Evolutionary conservation across 352 stramenopile genomes (phyloP).

Genomic region (Elongisporangium anandrum): DNA sequence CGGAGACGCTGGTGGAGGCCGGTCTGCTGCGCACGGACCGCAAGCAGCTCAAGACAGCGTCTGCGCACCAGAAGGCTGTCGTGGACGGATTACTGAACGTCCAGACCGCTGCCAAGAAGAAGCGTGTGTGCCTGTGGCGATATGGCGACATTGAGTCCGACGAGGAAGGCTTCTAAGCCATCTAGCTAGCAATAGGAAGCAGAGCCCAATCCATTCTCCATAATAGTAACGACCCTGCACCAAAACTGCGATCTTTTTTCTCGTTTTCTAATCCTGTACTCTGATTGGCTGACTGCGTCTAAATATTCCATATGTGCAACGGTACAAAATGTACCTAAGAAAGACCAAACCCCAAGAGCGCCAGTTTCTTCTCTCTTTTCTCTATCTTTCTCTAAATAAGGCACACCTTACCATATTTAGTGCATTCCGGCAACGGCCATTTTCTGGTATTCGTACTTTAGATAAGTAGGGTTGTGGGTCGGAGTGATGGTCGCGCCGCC

Average conservation of each 20-base stretch:
- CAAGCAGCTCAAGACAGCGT: conserved; percentile 51
- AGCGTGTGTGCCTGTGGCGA: conserved; percentile 92
- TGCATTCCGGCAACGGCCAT: background rate
- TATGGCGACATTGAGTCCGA: conserved; percentile 97
- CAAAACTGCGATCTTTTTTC: background rate
- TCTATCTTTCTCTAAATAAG: background rate
- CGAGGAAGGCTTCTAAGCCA: conserved; percentile 65
- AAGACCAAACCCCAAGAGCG: background rate
- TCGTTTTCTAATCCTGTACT: background rate
- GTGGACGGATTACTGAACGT: conserved; percentile 87
- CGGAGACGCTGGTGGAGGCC: conserved; percentile 85
- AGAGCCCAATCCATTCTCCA: background rate
- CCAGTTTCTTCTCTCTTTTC: background rate
- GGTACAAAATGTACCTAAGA: background rate
- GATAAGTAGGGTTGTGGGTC: background rate
- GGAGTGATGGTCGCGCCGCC: background rate
- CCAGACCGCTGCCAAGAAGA: conserved; percentile 91
- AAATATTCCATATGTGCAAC: background rate
- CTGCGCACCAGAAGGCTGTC: conserved; percentile 74
- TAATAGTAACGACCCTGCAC: background rate
- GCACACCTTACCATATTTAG: background rate
- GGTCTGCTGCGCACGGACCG: conserved; percentile 89
- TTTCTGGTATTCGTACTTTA: background rate
- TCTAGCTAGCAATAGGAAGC: background rate
- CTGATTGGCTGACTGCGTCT: background rate